Base-by-base conservation (phyloP, 2,329 filamentous ascomycete genomes). In the Sclerotinia trifoliorum region DNA sequence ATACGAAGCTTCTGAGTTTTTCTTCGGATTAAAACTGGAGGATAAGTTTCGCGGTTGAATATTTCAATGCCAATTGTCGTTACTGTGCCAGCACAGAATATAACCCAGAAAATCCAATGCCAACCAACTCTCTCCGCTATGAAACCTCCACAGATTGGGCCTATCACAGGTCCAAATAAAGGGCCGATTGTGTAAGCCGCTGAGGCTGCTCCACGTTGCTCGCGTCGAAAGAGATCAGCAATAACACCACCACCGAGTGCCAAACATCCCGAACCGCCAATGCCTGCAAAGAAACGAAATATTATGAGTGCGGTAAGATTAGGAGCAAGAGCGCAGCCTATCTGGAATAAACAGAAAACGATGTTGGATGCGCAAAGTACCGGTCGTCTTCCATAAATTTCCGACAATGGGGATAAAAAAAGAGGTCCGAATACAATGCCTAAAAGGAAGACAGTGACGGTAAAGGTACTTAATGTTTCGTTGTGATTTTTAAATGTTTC, bases 281-380 rank as follows among this genome's bases (percentile, higher is more conserved):
- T 77, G 0, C 82, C 83, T 0, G 80, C 79, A 0, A 85, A 71
- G 69, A 85, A 83, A 0, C 83, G 79, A 69, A 84, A 84, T 1
- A 75, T 76, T 51, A 83, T 78, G 15, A 83, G 75, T 21, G 79
- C 78, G 0, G 76, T 78, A 21, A 83, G 76, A 62, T 80, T 82
- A 0, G 84, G 84, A 0, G 87, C 82, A 11, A 90, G 79, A 2
- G 86, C 89, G 68, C 88, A 90, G 0, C 85, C 88, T 70, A 91
- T 83, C 54, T 85, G 86, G 79, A 86, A 90, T 1, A 84, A 74
- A 66, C 86, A 82, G 75, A 90, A 91, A 66, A 86, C 80, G 5
- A 82, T 74, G 70, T 87, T 91, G 68, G 86, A 84, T 5, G 73
- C 75, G 35, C 83, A 81, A 70, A 90, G 83, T 42, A 91, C 76